phyloP scores from a whole-genome alignment of 208 protist genomes.

The Leishmania tarentolae region DNA sequence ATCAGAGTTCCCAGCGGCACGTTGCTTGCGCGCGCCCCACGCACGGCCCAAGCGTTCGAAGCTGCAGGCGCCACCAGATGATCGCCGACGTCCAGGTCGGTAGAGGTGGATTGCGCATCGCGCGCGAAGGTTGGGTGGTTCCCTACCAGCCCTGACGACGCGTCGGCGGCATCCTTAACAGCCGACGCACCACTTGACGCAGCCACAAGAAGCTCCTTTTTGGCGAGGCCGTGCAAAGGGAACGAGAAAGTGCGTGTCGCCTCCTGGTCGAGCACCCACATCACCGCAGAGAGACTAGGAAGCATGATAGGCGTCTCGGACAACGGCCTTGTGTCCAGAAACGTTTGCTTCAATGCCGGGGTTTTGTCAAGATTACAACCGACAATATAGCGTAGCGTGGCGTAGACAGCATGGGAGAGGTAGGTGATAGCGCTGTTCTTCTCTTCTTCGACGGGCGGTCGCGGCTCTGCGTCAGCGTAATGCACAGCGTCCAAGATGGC shows the following conservation, averaged over 20 bases:
- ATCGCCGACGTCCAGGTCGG: constrained; percentile 58
- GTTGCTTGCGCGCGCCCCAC: constrained; percentile 28
- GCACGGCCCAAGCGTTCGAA: constrained; percentile 48
- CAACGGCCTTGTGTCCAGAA: constrained; percentile 71
- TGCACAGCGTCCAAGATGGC: constrained; percentile 68
- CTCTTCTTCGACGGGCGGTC: constrained; percentile 73
- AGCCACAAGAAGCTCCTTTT: constrained; percentile 39
- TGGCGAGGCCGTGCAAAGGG: constrained; percentile 50
- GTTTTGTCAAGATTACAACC: constrained; percentile 68
- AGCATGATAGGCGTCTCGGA: constrained; percentile 34
- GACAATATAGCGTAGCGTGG: constrained; percentile 77
- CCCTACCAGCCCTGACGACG: not conserved
- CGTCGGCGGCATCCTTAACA: not conserved
- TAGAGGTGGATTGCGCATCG: not conserved
- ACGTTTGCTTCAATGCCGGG: constrained; percentile 41
- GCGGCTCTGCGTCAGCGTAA: constrained; percentile 79
- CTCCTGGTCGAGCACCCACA: constrained; percentile 69
- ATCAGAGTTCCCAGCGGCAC: constrained; percentile 17
- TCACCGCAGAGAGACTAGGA: constrained; percentile 73
- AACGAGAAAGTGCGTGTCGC: constrained; percentile 45
- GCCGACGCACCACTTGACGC: constrained; percentile 19
- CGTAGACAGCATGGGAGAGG: constrained; percentile 67
- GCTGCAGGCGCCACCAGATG: constrained; percentile 42
- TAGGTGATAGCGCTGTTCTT: constrained; percentile 55
- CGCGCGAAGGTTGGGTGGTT: not conserved